Evolutionary conservation across 1,139 yeast genomes (phyloP).

Genomic region (Yamadazyma sp.): DNA sequence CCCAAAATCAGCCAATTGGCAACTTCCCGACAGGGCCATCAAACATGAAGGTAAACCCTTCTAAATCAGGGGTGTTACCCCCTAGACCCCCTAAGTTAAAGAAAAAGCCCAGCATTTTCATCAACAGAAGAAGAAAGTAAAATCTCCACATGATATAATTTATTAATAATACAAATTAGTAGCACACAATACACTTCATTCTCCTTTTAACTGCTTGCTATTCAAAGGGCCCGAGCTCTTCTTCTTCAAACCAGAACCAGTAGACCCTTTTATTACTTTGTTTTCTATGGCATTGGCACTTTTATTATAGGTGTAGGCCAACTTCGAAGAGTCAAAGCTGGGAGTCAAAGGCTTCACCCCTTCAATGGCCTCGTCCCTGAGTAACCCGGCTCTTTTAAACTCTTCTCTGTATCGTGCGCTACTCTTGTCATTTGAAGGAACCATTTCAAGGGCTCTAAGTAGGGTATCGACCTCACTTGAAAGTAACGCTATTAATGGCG

Average conservation of each 20-base stretch:
- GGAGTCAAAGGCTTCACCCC: neutral
- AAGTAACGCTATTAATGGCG: conserved; percentile 4
- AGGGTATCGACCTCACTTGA: conserved; percentile 14
- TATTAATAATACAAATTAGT: neutral
- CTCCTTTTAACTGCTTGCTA: conserved; percentile 14
- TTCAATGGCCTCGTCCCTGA: neutral
- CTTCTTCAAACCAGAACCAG: neutral
- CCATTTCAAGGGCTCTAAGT: conserved; percentile 13
- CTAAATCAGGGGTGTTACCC: neutral
- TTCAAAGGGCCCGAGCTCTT: neutral
- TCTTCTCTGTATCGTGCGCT: neutral
- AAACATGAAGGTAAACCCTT: too few species aligned
- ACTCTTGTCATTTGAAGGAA: conserved; percentile 7
- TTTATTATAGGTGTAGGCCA: conserved; percentile 16
- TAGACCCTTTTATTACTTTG: conserved; percentile 6
- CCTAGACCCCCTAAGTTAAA: conserved; percentile 1
- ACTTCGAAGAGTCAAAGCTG: conserved; percentile 4
- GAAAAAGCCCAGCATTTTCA: conserved; percentile 9
- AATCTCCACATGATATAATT: too few species aligned
- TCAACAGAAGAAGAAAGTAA: conserved; percentile 9
- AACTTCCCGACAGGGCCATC: neutral
- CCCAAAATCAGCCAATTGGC: neutral
- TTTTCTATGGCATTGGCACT: conserved; percentile 18
- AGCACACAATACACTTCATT: conserved; percentile 4
- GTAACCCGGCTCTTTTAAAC: neutral